Conservation (phyloP, 306 rosid species). For the Begonia masoniana region DNA sequence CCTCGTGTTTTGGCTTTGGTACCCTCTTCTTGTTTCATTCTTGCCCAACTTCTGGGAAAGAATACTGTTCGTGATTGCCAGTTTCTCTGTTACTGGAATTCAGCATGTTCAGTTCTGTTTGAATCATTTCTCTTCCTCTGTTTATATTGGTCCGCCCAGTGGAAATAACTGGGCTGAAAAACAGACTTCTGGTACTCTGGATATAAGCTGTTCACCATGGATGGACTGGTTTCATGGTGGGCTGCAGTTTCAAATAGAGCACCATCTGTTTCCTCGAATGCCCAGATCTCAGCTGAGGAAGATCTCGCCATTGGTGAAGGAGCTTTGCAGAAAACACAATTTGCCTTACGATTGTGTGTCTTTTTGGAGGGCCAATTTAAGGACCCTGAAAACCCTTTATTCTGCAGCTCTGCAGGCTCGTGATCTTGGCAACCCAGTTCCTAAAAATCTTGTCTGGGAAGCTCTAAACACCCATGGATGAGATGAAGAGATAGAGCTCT, state of each 20-base stretch:
- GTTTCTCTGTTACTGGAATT: conserved; percentile 44
- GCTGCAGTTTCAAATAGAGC: conserved; percentile 57
- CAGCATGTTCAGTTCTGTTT: conserved; percentile 63
- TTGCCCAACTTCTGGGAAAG: conserved; percentile 72
- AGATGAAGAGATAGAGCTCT: neutral
- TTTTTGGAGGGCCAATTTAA: conserved; percentile 42
- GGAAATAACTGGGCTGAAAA: conserved; percentile 73
- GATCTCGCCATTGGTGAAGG: conserved; percentile 50
- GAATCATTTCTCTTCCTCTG: conserved; percentile 60
- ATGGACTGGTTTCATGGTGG: conserved; percentile 90
- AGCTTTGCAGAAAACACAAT: conserved; percentile 65
- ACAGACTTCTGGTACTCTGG: conserved; percentile 53
- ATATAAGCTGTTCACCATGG: conserved; percentile 46
- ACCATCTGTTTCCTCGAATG: conserved; percentile 49
- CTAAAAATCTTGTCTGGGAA: conserved; percentile 58
- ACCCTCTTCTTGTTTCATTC: conserved; percentile 48
- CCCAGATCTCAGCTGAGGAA: conserved; percentile 61
- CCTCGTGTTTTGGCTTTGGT: conserved; percentile 74
- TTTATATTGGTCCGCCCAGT: conserved; percentile 46
- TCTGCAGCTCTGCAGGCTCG: conserved; percentile 51
- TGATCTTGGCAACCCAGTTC: conserved; percentile 14
- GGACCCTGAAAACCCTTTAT: conserved; percentile 41
- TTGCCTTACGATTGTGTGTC: conserved; percentile 57
- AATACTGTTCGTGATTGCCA: conserved; percentile 43
- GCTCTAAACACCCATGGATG: conserved; percentile 43